Base-by-base conservation (phyloP, 2,329 filamentous ascomycete genomes). In the Cladophialophora bantiana region DNA sequence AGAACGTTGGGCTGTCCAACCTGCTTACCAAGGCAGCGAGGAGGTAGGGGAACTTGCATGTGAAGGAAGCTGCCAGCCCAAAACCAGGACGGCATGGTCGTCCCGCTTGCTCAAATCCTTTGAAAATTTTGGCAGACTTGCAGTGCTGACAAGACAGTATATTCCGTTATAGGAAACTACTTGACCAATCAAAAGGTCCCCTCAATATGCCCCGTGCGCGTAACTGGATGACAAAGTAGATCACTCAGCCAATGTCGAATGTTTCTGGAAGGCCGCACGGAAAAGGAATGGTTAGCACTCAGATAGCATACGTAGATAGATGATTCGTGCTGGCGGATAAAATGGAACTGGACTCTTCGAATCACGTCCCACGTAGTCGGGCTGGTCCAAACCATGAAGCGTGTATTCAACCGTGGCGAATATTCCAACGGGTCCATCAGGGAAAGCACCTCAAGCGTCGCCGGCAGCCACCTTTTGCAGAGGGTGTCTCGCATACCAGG, bases 161-260 rank as follows among this genome's bases (percentile, higher is more conserved):
- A 53, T 62, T 62, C 50, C 52, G 31, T 26, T 38, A 15, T 40
- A 48, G 52, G 59, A 62, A 55, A 62, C 32, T n/a, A 20, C 59
- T 15, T 42, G 15, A 18, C 59, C 59, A 56, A 62, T 56, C 50
- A 55, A 13, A 2, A 15, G 20, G 20, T 9, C 18, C 2, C 20
- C 12, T 61, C 20, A 34, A 62, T 20, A 26, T 7, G 52, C 50
- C 59, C 42, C 13, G 50, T 40, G 13, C 7, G 13, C 10, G 15
- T 32, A 26, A 7, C n/a, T 34, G 26, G 15, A 56, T 62, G 59
- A 62, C 59, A 55, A n/a, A 62, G 59, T 35, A 45, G 59, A 50
- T 62, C 59, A 62, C 59, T 62, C 52, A 62, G 59, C 59, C 50
- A 56, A 36, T 20, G 26, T 56, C 50, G 20, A 56, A 42, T 18